Evolutionary conservation across 148 eudicot species (phyloP), one percentile per base, ranked within the genome.

Genomic region (Fagopyrum tataricum): DNA sequence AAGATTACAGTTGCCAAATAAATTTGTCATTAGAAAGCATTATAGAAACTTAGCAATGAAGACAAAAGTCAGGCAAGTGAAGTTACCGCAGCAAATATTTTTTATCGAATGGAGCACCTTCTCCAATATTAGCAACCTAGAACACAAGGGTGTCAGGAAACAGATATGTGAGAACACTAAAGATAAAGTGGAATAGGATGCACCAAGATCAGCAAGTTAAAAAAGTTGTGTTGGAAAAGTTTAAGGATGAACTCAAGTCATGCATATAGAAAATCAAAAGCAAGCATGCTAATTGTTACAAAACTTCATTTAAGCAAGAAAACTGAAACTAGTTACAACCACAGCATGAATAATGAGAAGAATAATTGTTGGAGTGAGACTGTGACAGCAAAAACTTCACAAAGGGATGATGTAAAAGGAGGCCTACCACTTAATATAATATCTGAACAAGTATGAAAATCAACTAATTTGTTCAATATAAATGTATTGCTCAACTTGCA

Each of bases 51-150:
- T 72, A 73, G 41, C 68, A 79, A 42, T 41, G 53, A 64, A 37
- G 69, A 10, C 31, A 20, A 72, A 46, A 26, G 53, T 64, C 20
- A 43, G 20, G 79, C 76, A 41, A 20, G 49, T 49, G 77, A 43
- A 68, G 61, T 83, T 87, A 96, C 99, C 99, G 88, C 86, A 83
- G 86, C 79, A 96, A 78, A 67, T 89, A 75, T 85, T 92, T 96
- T 66, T 92, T 94, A 85, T 96, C 99, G 82, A 96, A 78, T 18
- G 97, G 92, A 74, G 87, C 82, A 48, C 97, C 99, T 83, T 96
- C 99, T 66, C 97, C 97, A 66, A 96, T 91, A 73, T 93, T 78
- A 77, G 99, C 97, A 78, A 96, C 99, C 99, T 74, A 56, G 12
- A 74, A 69, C 1, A 39, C 44, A 8, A 58, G 7, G 23, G 23